A percentile compares a stretch with the other conserved stretches of the same genome.
phyloP scores from a whole-genome alignment of 1,284 basidiomycete species.

The Gymnopus androsaceus region DNA sequence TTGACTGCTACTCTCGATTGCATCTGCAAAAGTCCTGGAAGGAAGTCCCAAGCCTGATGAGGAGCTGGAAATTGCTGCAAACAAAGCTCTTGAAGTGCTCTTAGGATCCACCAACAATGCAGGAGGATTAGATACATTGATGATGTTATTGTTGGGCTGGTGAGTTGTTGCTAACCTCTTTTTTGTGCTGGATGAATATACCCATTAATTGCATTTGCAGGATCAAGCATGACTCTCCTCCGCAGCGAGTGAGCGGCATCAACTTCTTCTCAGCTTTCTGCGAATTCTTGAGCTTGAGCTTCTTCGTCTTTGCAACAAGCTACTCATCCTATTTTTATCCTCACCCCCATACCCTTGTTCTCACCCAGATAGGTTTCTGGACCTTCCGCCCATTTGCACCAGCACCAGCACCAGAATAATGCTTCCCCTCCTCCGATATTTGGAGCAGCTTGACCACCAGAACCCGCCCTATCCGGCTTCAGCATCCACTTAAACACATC shows the following conservation, averaged over 20 bases:
- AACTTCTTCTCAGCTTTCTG: conserved; percentile 82
- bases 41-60: conserved; percentile 57
- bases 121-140: conserved; percentile 86
- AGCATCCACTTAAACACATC: too few relatives aligned
- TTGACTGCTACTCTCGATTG: conserved; percentile 77
- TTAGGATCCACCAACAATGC: conserved; percentile 78
- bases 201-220: conserved; percentile 43
- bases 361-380: too few relatives aligned
- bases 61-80: conserved; percentile 72
- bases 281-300: conserved; percentile 76
- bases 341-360: too few relatives aligned
- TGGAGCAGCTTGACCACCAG: too few relatives aligned
- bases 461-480: too few relatives aligned
- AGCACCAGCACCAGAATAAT: too few relatives aligned
- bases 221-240: conserved; percentile 75
- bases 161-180: too few relatives aligned
- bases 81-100: conserved; percentile 74
- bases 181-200: too few relatives aligned
- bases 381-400: too few relatives aligned
- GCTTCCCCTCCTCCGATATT: too few relatives aligned
- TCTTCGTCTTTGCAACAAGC: conserved; percentile 94
- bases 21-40: conserved; percentile 71
- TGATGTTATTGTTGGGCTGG: conserved; percentile 91
- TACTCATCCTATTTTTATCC: conserved; percentile 84
- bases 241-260: conserved; percentile 77